Conservation (phyloP, 495 filamentous ascomycete species). For the Xylaria grammica region DNA sequence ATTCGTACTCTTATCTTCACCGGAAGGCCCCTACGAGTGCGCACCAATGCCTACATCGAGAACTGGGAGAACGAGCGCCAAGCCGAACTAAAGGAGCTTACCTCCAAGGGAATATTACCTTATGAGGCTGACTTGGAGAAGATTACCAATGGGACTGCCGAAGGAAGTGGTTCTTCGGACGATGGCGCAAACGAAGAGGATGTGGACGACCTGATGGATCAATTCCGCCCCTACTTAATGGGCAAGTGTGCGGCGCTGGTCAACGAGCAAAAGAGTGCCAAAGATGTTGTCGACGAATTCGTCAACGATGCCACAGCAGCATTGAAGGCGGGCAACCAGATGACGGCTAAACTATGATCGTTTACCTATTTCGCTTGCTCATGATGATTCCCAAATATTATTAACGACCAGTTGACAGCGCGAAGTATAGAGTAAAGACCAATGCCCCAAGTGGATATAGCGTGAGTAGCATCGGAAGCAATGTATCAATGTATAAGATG, state of each 20-base stretch:
- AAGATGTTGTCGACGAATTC: constrained; percentile 93
- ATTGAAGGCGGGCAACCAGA: constrained; percentile 67
- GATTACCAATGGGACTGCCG: constrained; percentile 56
- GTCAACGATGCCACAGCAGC: constrained; percentile 77
- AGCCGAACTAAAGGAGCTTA: constrained; percentile 89
- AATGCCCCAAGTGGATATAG: not conserved
- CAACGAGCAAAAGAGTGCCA: constrained; percentile 90
- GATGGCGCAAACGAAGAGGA: constrained; percentile 65
- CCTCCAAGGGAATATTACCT: constrained; percentile 84
- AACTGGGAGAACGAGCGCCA: constrained; percentile 95
- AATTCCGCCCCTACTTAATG: constrained; percentile 92
- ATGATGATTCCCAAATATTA: constrained; percentile 3
- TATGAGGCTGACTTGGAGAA: constrained; percentile 94
- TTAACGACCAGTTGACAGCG: not conserved
- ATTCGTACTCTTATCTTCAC: constrained; percentile 98
- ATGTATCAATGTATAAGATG: not conserved
- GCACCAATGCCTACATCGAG: constrained; percentile 87
- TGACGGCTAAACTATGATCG: constrained; percentile 69
- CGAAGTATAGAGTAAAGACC: not conserved
- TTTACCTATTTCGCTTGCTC: not conserved
- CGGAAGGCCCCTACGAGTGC: constrained; percentile 89
- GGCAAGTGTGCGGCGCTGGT: constrained; percentile 94
- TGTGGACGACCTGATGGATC: constrained; percentile 79
- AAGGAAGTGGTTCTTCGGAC: constrained; percentile 76
- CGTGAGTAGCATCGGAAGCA: not conserved